phyloP scores from a whole-genome alignment of 1,284 basidiomycete genomes.

The Earliella scabrosa region DNA sequence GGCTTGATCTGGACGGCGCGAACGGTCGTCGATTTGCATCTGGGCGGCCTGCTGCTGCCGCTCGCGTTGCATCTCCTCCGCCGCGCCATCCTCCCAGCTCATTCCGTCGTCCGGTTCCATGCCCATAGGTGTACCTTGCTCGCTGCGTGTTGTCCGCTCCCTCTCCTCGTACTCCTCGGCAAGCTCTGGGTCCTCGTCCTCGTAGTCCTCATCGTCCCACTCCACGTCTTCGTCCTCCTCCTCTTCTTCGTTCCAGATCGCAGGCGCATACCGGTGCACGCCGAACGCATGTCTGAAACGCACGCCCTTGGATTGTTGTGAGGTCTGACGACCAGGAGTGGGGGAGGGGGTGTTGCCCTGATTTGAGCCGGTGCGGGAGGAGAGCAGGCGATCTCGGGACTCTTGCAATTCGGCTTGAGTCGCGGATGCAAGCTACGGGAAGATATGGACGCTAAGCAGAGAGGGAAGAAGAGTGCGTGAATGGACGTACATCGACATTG shows the following conservation, averaged over 20 bases:
- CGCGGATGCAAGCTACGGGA: slow-evolving; percentile 67
- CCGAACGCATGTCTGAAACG: slow-evolving; percentile 62
- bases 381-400: slow-evolving; percentile 55
- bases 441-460: background rate
- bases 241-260: slow-evolving; percentile 83
- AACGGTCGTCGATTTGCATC: slow-evolving; percentile 42
- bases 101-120: slow-evolving; percentile 77
- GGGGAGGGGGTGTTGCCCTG: slow-evolving; percentile 50
- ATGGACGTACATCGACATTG: slow-evolving; percentile 87
- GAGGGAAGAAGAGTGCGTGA: background rate
- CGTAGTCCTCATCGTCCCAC: slow-evolving; percentile 76
- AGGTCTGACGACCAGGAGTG: slow-evolving; percentile 37
- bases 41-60: slow-evolving; percentile 30
- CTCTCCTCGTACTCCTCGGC: slow-evolving; percentile 52
- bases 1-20: slow-evolving; percentile 30
- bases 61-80: slow-evolving; percentile 48
- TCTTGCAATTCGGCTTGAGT: slow-evolving; percentile 67
- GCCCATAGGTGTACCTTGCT: slow-evolving; percentile 20
- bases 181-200: slow-evolving; percentile 67
- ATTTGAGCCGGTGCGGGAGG: slow-evolving; percentile 49
- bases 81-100: slow-evolving; percentile 74
- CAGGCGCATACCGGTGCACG: slow-evolving; percentile 76
- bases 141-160: slow-evolving; percentile 20
- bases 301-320: slow-evolving; percentile 44
- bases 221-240: slow-evolving; percentile 76